These are phyloP conservation scores for Massariosphaeria phaeospora DNA, from an alignment of 495 filamentous ascomycete species.

Conservation along the genomic window DNA sequence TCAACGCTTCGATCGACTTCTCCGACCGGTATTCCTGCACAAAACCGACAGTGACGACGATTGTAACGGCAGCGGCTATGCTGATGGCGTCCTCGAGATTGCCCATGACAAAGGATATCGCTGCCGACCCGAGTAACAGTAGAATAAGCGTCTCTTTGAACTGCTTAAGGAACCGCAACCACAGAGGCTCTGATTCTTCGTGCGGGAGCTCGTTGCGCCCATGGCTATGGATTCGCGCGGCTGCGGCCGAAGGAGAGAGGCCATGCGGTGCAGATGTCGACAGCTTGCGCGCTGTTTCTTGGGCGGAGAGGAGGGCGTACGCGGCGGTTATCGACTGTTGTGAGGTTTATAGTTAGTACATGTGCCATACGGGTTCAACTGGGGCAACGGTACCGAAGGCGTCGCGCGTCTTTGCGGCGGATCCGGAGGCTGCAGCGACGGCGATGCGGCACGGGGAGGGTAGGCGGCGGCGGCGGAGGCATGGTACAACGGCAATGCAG, in stretches of 20 bases:
- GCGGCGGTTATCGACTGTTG: constrained; percentile 54
- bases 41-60: constrained; percentile 94
- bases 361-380: too few relatives aligned
- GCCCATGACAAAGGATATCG: constrained; percentile 83
- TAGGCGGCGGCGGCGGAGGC: constrained; percentile 42
- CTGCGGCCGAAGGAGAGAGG: constrained; percentile 72
- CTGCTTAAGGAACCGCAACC: constrained; percentile 91
- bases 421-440: constrained; percentile 15
- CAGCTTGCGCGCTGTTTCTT: constrained; percentile 72
- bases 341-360: constrained; percentile 2
- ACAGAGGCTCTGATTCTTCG: constrained; percentile 87
- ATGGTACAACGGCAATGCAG: constrained; percentile 53
- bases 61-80: constrained; percentile 90
- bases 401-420: constrained; percentile 18
- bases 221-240: constrained; percentile 68
- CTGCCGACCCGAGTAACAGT: constrained; percentile 86
- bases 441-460: constrained; percentile 39
- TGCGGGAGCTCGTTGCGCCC: constrained; percentile 93
- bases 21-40: constrained; percentile 97
- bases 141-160: constrained; percentile 89
- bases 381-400: constrained; percentile 32
- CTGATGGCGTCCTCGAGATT: constrained; percentile 95
- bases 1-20: constrained; percentile 93
- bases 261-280: constrained; percentile 79
- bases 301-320: constrained; percentile 60